Percentiles rank a stretch among this genome's conserved stretches.
phyloP scores from a whole-genome alignment of 371 early-diverging fungal genomes.

The Mucor irregularis region DNA sequence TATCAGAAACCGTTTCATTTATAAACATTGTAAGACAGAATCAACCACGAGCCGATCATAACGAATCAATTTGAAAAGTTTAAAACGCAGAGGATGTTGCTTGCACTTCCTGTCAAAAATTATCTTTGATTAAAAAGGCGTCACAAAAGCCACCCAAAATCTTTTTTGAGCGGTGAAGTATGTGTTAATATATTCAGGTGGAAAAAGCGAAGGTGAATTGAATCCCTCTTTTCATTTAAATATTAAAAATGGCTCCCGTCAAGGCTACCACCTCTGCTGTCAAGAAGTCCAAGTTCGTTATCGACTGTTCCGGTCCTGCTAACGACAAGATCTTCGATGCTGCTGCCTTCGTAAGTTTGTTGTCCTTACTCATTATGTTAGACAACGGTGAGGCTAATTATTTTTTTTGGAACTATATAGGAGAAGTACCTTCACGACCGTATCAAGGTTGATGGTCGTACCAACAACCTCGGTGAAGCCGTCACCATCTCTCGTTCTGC shows the following conservation, averaged over 20 bases:
- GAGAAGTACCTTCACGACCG: slow-evolving; percentile 98
- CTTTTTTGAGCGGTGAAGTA: not conserved
- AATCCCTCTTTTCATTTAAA: slow-evolving; percentile 28
- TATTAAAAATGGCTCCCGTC: slow-evolving; percentile 48
- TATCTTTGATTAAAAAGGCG: no score
- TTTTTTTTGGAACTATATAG: slow-evolving; percentile 17
- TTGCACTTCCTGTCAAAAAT: not conserved
- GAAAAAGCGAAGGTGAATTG: not conserved
- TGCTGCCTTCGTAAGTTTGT: slow-evolving; percentile 82
- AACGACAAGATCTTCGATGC: slow-evolving; percentile 96
- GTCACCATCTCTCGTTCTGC: slow-evolving; percentile 81
- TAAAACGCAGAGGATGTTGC: not conserved
- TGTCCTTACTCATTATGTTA: not conserved
- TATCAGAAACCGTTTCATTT: no score
- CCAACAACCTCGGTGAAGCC: slow-evolving; percentile 91
- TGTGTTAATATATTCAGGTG: not conserved
- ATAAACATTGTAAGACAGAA: no score
- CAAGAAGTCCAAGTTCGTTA: slow-evolving; percentile 77
- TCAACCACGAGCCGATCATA: no score
- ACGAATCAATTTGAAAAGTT: no score
- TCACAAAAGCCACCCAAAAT: slow-evolving; percentile 3
- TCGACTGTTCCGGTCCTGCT: slow-evolving; percentile 94
- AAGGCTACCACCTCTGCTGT: slow-evolving; percentile 40
- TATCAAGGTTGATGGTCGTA: slow-evolving; percentile 97
- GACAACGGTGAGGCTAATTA: not conserved